phyloP scores from a whole-genome alignment of 169 alveolate genomes.

The Cryptosporidium sp. region DNA sequence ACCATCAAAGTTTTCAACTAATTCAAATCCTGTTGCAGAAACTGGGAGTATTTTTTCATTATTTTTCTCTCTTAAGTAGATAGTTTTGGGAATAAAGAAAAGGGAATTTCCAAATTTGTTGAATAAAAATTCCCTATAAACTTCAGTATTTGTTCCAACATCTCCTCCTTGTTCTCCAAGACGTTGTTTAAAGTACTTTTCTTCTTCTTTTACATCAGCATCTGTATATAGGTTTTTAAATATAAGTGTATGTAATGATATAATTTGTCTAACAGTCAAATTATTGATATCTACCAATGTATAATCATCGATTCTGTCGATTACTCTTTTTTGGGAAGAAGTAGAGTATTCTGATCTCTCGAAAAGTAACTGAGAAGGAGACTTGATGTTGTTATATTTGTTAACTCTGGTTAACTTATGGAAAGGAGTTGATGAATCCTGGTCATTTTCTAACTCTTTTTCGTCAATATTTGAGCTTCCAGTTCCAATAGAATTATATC shows the following conservation, averaged over 20 bases:
- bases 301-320: slow-evolving; percentile 27
- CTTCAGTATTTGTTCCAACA: slow-evolving; percentile 28
- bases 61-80: background rate
- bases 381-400: background rate
- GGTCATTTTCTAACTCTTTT: background rate
- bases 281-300: slow-evolving; percentile 1
- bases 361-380: slow-evolving; percentile 36
- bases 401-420: slow-evolving; percentile 1
- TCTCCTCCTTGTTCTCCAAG: slow-evolving; percentile 58
- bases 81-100: slow-evolving; percentile 35
- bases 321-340: slow-evolving; percentile 51
- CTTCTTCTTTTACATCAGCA: slow-evolving; percentile 25
- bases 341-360: slow-evolving; percentile 49
- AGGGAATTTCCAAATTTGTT: background rate
- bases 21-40: slow-evolving; percentile 59
- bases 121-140: slow-evolving; percentile 5
- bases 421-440: background rate
- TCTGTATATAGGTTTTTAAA: background rate
- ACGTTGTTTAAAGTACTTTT: slow-evolving; percentile 6
- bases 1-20: slow-evolving; percentile 3
- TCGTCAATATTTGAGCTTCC: too few species aligned
- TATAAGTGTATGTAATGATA: background rate
- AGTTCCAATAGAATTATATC: background rate
- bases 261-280: background rate
- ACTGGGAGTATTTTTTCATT: slow-evolving; percentile 21